Base-by-base conservation (phyloP, 75 land plant genomes). In the Cunninghamia lanceolata region DNA sequence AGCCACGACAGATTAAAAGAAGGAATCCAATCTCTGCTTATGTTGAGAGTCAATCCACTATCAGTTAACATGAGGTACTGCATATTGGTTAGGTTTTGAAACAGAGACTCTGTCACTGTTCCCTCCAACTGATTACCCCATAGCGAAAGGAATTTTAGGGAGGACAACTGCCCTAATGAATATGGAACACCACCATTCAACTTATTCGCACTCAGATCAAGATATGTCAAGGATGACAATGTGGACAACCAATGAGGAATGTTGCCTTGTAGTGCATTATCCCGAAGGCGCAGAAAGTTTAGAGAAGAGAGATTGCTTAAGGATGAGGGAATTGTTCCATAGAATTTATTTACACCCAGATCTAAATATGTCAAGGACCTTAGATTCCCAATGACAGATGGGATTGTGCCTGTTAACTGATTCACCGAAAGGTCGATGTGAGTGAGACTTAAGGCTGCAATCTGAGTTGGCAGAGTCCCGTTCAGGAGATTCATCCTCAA, bases 151-250 rank as follows among this genome's bases (percentile, higher is more conserved):
- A 25, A 17, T 1, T 63, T 63, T 40, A 95, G 89, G 9, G 80
- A 63, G 70, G 80, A 8, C 4, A 93, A 76, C 16, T 81, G 30
- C 38, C 82, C 85, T 5, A 91, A 1, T 6, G 82, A 89, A 1
- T 46, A 25, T 28, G 94, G 94, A 17, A 93, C 59, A 0, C 82
- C 28, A 34, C 94, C 94, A 42, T 87, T 56, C 3, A 93, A 45
- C 0, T 54, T 63, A 59, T 91, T 92, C 25, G 53, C 46, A 4
- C 86, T 84, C 80, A 93, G 53, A 86, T 91, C 91, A 28, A 93
- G 30, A 3, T 79, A 78, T 14, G 71, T 80, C 0, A 89, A 14
- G 32, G 35, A 7, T n/a, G 75, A 83, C 19, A 63, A 16, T 77
- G 83, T 10, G 77, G 14, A 32, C 77, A 74, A 43, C 16, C 13